A percentile compares a stretch with the other conserved stretches of the same genome.
phyloP scores from a whole-genome alignment of 2,329 filamentous ascomycete species.

The Truncatella angustata region DNA sequence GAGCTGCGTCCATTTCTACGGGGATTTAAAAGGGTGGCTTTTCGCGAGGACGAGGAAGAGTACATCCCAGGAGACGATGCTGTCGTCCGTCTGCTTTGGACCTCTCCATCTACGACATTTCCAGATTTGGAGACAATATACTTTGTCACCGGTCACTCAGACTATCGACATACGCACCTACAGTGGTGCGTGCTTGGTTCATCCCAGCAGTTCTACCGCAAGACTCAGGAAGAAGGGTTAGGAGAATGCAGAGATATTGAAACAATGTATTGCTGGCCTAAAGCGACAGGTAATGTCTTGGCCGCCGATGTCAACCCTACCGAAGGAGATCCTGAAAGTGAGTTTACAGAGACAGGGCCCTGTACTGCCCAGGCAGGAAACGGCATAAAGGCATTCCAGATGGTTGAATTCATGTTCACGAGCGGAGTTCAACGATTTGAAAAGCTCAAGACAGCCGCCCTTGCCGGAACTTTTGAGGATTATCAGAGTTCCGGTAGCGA shows the following conservation, averaged over 20 bases:
- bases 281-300: constrained; percentile 6
- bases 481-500: constrained; percentile 4
- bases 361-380: neutral
- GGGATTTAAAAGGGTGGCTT: constrained; percentile 19
- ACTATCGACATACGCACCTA: constrained; percentile 10
- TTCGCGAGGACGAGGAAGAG: constrained; percentile 8
- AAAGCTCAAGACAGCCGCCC: constrained; percentile 8
- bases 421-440: constrained; percentile 10
- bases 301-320: neutral
- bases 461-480: constrained; percentile 10
- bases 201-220: constrained; percentile 17
- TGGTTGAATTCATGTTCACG: constrained; percentile 16
- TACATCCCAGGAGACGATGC: neutral
- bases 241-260: constrained; percentile 18
- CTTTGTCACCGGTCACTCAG: constrained; percentile 1
- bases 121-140: constrained; percentile 17
- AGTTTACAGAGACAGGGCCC: neutral
- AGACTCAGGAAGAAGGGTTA: constrained; percentile 16
- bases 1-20: too few relatives aligned
- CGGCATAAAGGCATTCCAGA: constrained; percentile 12
- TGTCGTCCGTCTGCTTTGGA: neutral
- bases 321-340: constrained; percentile 5
- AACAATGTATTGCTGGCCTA: constrained; percentile 29
- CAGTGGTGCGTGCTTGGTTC: constrained; percentile 23
- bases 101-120: neutral